Base-by-base conservation (phyloP, 495 filamentous ascomycete species). In the Evansstolkia leycettana region DNA sequence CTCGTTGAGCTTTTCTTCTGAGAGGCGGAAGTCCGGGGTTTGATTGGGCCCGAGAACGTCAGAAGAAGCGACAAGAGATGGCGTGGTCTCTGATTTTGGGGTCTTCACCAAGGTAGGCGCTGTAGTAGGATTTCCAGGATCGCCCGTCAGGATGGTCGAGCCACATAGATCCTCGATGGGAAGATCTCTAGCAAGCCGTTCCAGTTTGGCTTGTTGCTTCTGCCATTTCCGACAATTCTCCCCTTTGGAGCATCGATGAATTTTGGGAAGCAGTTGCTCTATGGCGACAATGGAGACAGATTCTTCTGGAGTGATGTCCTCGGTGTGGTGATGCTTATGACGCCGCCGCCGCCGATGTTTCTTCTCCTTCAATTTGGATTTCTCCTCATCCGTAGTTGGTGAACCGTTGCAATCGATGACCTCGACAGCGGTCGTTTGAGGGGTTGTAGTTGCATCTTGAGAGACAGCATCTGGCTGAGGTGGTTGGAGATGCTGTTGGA, bases 231-330 rank as follows among this genome's bases (percentile, higher is more conserved):
- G 64, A 54, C 90, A 98, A 33, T 80, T 76, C 43, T 93, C 87
- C 25, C 89, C 90, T 55, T 94, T 95, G 25, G 76, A 78, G 58
- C 90, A 98, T 25, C 66, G 73, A 55, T 98, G 90, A 0, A 74
- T 70, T 55, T 81, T 87, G 2, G 87, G 87, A 13, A 93, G 62
- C 11, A 88, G 47, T 51, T 94, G 84, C 58, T 94, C 87, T 40
- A 94, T 94, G 0, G 72, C 87, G 20, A 94, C 85, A 38, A 94
- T 93, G 0, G 87, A 92, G 2, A 89, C 82, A 5, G 84, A 86
- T 41, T 93, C 86, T 8, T 71, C 65, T 0, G 84, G 85, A 0
- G 69, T 72, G 48, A 88, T 73, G 33, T 83, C 78, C 33, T 78
- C 75, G 8, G 47, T 64, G 60, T 40, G 5, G 11, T 57, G 54